These are phyloP conservation scores for Dacryopinax primogenitus DNA, from an alignment of 768 basidiomycete species.

Conservation along the genomic window DNA sequence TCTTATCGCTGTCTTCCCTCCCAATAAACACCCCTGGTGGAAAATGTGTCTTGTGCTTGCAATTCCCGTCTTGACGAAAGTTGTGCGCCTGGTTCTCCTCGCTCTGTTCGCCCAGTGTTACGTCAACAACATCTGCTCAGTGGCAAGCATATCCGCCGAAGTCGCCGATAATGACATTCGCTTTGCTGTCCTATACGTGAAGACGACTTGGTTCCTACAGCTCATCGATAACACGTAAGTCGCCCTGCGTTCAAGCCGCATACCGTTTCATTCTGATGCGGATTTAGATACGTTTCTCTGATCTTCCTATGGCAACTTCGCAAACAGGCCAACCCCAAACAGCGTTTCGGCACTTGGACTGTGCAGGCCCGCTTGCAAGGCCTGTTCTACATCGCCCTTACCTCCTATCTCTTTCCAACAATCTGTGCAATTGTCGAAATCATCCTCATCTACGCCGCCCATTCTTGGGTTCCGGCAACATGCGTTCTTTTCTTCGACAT, in stretches of 20 bases:
- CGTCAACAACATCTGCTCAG: conserved; percentile 15
- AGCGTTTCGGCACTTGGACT: conserved; percentile 15
- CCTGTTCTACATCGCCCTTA: conserved; percentile 29
- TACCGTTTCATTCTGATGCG: not conserved
- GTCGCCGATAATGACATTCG: not conserved
- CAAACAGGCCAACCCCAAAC: not conserved
- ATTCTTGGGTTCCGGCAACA: not conserved
- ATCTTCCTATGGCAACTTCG: conserved; percentile 24
- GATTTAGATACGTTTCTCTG: conserved; percentile 18
- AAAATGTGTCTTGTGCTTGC: conserved; percentile 21
- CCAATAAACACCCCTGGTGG: conserved; percentile 15
- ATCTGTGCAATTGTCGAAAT: conserved; percentile 29
- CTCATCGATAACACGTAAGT: conserved; percentile 5
- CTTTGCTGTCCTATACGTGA: conserved; percentile 13
- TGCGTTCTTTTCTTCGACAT: conserved; percentile 17
- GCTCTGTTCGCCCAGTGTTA: conserved; percentile 14
- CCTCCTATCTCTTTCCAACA: conserved; percentile 32
- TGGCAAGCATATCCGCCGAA: conserved; percentile 26
- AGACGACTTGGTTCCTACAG: conserved; percentile 7
- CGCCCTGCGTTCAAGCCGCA: not conserved
- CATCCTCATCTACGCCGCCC: conserved; percentile 19
- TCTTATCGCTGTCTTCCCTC: conserved; percentile 29
- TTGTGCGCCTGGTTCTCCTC: conserved; percentile 23
- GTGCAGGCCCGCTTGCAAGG: conserved; percentile 22
- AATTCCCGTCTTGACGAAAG: conserved; percentile 25